phyloP scores from a whole-genome alignment of 2,329 filamentous ascomycete species.

The Colletotrichum salicis region DNA sequence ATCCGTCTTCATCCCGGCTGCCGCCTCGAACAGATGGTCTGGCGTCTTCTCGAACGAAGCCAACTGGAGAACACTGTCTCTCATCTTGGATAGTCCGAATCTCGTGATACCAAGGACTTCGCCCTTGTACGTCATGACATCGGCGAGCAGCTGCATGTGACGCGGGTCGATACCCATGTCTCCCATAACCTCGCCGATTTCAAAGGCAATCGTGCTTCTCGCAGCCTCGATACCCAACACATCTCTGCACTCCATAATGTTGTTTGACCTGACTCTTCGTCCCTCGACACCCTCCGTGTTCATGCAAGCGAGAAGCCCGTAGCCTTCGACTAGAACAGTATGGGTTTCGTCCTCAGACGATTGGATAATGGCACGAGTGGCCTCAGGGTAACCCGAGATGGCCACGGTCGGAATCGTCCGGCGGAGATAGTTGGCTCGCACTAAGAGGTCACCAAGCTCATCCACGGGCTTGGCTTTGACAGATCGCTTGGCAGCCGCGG shows the following conservation, averaged over 20 bases:
- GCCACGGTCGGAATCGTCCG: slow-evolving; percentile 84
- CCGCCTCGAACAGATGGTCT: slow-evolving; percentile 95
- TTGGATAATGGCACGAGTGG: slow-evolving; percentile 87
- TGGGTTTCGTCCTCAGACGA: slow-evolving; percentile 76
- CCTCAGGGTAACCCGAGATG: slow-evolving; percentile 89
- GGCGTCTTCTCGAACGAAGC: slow-evolving; percentile 98
- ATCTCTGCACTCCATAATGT: slow-evolving; percentile 87
- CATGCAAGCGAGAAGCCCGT: slow-evolving; percentile 90
- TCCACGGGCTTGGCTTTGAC: slow-evolving; percentile 58
- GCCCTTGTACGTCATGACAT: slow-evolving; percentile 99
- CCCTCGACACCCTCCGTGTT: slow-evolving; percentile 92
- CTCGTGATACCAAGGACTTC: slow-evolving; percentile 96
- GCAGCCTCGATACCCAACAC: slow-evolving; percentile 96
- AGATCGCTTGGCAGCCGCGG: slow-evolving; percentile 58
- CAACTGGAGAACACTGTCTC: slow-evolving; percentile 91
- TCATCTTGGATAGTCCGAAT: slow-evolving; percentile 95
- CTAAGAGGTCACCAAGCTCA: slow-evolving; percentile 64
- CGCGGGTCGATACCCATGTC: slow-evolving; percentile 96
- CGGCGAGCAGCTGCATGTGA: slow-evolving; percentile 96
- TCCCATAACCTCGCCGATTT: slow-evolving; percentile 90
- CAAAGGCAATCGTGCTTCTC: slow-evolving; percentile 84
- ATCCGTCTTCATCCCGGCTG: slow-evolving; percentile 90
- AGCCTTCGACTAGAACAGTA: slow-evolving; percentile 90
- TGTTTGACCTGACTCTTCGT: slow-evolving; percentile 79
- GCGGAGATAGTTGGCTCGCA: slow-evolving; percentile 86